These are phyloP conservation scores for Penicillium desertorum DNA, from an alignment of 495 filamentous ascomycete species.

Conservation along the genomic window DNA sequence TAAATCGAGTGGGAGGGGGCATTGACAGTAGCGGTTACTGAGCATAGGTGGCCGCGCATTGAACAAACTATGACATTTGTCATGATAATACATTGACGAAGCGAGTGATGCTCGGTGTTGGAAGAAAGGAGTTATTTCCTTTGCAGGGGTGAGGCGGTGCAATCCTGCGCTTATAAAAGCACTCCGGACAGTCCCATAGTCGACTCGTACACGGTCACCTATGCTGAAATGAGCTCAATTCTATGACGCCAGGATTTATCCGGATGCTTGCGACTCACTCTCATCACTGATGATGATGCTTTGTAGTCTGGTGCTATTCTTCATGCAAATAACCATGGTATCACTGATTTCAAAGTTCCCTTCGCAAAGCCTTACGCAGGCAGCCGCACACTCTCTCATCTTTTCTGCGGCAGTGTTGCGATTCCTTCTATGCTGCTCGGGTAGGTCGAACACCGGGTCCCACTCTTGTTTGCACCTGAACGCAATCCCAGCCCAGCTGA, in stretches of 20 bases:
- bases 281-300: not conserved
- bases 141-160: not conserved
- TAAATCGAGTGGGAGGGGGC: not conserved
- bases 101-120: not conserved
- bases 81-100: not conserved
- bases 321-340: conserved; percentile 4
- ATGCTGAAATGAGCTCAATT: not conserved
- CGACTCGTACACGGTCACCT: conserved; percentile 3
- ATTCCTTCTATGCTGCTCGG: not conserved
- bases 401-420: not conserved
- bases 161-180: not conserved
- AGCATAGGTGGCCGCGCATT: not conserved
- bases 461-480: not conserved
- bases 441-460: not conserved
- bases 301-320: conserved; percentile 2
- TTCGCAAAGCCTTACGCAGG: not conserved
- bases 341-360: conserved; percentile 1
- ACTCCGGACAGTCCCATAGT: conserved; percentile 1
- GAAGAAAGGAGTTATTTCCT: not conserved
- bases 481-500: not conserved
- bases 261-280: not conserved
- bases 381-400: not conserved
- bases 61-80: not conserved
- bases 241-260: not conserved
- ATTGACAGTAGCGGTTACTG: not conserved